These are phyloP conservation scores for Penicillium verrucosum DNA, from an alignment of 2,329 filamentous ascomycete genomes.

Conservation along the genomic window DNA sequence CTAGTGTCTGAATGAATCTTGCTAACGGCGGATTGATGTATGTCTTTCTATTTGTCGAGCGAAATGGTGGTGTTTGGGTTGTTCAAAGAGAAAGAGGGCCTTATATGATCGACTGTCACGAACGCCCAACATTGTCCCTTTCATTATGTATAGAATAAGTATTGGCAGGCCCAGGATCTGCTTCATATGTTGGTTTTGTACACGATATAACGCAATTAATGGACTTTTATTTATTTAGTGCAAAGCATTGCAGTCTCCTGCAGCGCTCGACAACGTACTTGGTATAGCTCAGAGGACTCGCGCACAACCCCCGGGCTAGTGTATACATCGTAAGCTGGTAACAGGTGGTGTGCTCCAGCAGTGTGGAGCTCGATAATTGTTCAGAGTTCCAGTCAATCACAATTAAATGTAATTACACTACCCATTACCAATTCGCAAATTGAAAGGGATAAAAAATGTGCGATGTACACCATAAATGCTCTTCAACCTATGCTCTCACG, in stretches of 20 bases:
- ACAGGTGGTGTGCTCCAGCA: neutral
- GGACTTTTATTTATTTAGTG: neutral
- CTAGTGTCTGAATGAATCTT: conserved; percentile 1
- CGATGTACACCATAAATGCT: neutral
- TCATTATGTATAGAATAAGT: neutral
- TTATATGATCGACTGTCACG: neutral
- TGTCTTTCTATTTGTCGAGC: neutral
- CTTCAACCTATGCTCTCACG: neutral
- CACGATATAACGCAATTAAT: neutral
- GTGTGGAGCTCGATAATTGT: neutral
- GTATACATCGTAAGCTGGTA: neutral
- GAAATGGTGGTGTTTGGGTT: neutral
- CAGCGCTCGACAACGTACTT: neutral
- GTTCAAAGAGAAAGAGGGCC: neutral
- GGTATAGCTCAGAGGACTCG: neutral
- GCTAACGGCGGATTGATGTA: neutral
- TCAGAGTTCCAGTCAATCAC: neutral
- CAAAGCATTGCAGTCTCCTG: neutral
- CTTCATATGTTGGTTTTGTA: neutral
- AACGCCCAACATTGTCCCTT: neutral
- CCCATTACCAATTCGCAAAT: neutral
- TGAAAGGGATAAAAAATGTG: neutral
- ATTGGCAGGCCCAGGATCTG: neutral
- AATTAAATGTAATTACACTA: neutral
- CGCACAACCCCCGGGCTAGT: neutral